Evolutionary conservation across 164 flowering plant species (phyloP).

Genomic region (Nymphaea colorata): DNA sequence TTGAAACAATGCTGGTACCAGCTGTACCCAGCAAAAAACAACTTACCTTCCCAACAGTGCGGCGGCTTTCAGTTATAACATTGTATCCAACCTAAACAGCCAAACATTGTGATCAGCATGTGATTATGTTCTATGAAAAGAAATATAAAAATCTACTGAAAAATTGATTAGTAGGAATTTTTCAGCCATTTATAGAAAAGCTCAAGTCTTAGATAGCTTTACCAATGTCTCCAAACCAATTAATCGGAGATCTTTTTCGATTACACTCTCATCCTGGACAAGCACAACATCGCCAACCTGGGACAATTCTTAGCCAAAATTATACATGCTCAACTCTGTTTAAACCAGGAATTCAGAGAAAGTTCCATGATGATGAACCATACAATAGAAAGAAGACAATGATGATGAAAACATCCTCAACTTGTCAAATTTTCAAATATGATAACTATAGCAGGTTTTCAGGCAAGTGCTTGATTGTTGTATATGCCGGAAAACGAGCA

Average conservation of each 20-base stretch:
- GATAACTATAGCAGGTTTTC: no score
- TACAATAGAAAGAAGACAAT: background rate
- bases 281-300: slow-evolving; percentile 92
- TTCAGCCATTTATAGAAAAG: background rate
- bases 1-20: background rate
- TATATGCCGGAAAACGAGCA: no score
- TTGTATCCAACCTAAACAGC: slow-evolving; percentile 67
- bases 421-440: no score
- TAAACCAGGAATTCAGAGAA: background rate
- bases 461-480: no score
- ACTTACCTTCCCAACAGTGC: slow-evolving; percentile 63
- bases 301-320: background rate
- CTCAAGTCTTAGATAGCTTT: background rate
- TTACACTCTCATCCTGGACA: slow-evolving; percentile 55
- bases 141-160: background rate
- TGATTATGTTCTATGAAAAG: background rate
- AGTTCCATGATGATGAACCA: background rate
- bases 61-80: slow-evolving; percentile 51
- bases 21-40: background rate
- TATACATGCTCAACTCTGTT: background rate
- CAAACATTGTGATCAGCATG: slow-evolving; percentile 10
- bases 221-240: slow-evolving; percentile 77
- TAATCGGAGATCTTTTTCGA: slow-evolving; percentile 52
- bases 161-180: background rate
- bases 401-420: no score